phyloP scores from a whole-genome alignment of 495 filamentous ascomycete genomes.

The Schizothecium vesticola region DNA sequence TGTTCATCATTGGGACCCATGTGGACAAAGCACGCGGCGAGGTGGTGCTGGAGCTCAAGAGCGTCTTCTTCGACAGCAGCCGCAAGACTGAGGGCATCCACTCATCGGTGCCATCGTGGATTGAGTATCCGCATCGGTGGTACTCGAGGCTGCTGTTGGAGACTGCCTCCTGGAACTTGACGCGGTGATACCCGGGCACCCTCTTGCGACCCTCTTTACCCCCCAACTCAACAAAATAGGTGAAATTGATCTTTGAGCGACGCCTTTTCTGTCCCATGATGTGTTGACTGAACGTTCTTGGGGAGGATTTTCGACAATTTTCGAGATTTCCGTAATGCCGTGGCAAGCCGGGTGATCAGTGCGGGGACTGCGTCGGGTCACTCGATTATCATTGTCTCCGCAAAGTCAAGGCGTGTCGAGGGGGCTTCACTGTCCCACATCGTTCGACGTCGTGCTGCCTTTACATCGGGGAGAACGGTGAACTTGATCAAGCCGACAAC shows the following conservation, averaged over 20 bases:
- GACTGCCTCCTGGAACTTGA: slow-evolving; percentile 40
- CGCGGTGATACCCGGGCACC: slow-evolving; percentile 1
- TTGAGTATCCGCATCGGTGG: slow-evolving; percentile 55
- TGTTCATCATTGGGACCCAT: slow-evolving; percentile 62
- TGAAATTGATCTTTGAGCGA: background rate
- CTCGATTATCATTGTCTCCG: no score
- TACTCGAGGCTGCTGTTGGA: slow-evolving; percentile 62
- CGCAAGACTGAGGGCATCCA: slow-evolving; percentile 37
- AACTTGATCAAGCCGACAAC: background rate
- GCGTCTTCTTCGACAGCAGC: slow-evolving; percentile 51
- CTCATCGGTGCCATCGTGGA: slow-evolving; percentile 50
- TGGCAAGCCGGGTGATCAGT: background rate
- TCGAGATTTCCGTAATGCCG: background rate
- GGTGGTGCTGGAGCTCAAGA: slow-evolving; percentile 64
- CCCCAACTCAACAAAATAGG: background rate
- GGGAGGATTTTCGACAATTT: background rate
- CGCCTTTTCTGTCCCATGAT: background rate
- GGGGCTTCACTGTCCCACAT: no score
- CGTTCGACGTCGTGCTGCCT: background rate
- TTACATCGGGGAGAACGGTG: background rate
- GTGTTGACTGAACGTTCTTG: background rate
- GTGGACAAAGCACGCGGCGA: slow-evolving; percentile 55
- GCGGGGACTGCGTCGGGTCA: background rate
- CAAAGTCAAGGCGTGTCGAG: no score
- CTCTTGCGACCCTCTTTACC: background rate